Conservation (phyloP, 768 basidiomycete species). For the Russula compacta region DNA sequence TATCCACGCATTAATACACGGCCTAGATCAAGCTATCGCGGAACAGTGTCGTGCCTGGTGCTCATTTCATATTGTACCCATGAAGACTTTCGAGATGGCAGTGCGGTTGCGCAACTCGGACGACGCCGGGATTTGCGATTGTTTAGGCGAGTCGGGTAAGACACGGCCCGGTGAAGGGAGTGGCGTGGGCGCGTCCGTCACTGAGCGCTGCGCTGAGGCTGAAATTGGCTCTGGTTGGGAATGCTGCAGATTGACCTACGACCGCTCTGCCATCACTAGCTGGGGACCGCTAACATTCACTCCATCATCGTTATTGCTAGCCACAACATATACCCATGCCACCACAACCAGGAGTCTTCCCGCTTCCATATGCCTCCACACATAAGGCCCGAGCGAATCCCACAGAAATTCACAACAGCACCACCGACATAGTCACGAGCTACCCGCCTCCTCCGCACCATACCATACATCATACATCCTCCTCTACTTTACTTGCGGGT, state of each 20-base stretch:
- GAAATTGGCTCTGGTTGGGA: too few relatives aligned
- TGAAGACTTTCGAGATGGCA: too few relatives aligned
- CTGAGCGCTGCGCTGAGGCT: too few relatives aligned
- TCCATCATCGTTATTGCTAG: background rate
- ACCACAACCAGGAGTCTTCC: conserved; percentile 62
- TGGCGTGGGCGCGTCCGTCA: background rate
- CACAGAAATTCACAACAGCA: conserved; percentile 23
- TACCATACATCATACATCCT: conserved; percentile 33
- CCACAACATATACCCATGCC: conserved; percentile 36
- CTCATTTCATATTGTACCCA: too few relatives aligned
- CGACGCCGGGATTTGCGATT: too few relatives aligned
- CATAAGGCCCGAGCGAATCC: conserved; percentile 32
- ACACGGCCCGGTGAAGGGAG: too few relatives aligned
- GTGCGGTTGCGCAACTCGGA: too few relatives aligned
- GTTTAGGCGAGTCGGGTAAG: too few relatives aligned
- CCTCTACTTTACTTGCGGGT: conserved; percentile 33
- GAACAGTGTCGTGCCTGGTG: too few relatives aligned
- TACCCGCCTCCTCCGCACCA: conserved; percentile 35
- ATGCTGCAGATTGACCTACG: background rate
- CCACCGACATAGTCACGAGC: conserved; percentile 25
- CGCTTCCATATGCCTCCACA: conserved; percentile 45
- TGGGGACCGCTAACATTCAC: background rate
- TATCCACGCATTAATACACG: too few relatives aligned
- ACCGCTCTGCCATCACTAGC: background rate
- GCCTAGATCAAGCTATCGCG: too few relatives aligned